Evolutionary conservation across 2,329 filamentous ascomycete genomes (phyloP), one percentile per base, ranked within the genome.

Genomic region (Trichocomaceae sp.): DNA sequence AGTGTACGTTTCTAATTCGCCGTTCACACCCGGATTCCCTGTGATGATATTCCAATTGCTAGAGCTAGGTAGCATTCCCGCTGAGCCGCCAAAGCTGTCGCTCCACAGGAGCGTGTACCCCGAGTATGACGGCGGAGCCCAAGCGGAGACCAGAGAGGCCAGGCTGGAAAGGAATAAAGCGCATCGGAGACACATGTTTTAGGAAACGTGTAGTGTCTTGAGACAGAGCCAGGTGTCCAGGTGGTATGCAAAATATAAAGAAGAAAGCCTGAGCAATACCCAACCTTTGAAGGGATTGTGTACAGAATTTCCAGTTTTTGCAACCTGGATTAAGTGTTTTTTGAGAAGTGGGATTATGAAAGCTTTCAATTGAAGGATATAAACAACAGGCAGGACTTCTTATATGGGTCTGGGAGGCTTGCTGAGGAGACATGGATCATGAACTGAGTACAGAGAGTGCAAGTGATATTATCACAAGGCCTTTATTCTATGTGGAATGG

Each of bases 1-100:
- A n/a, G 54, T 33, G 42, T 56, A 56, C 5, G 54, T 56, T 33
- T 56, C 54, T n/a, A 56, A 26, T n/a, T 56, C 54, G 49, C 17
- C 23, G 13, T 56, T 56, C 17, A 56, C 54, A 7, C 42, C 44
- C 7, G 19, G 19, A 17, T 56, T 56, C 3, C 54, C 54, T 3
- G 48, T 51, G 54, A 56, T 56, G 26, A 56, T 56, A 42, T 56
- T 56, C 54, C 54, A 56, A 35, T 50, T 56, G 22, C 37, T 44
- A 15, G 54, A 47, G 26, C 37, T 56, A 19, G 54, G 54, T 15
- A 33, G 33, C 17, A 19, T 5, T 19, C 54, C 54, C 15, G 42
- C 54, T 5, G 54, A 6, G 33, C 54, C 54, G 26, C 5, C 23
- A 22, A 56, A 56, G 17, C 12, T 37, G 35, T 56, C 54, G 10